These are phyloP conservation scores for Corylus americana DNA, from an alignment of 306 rosid species.

Conservation along the genomic window DNA sequence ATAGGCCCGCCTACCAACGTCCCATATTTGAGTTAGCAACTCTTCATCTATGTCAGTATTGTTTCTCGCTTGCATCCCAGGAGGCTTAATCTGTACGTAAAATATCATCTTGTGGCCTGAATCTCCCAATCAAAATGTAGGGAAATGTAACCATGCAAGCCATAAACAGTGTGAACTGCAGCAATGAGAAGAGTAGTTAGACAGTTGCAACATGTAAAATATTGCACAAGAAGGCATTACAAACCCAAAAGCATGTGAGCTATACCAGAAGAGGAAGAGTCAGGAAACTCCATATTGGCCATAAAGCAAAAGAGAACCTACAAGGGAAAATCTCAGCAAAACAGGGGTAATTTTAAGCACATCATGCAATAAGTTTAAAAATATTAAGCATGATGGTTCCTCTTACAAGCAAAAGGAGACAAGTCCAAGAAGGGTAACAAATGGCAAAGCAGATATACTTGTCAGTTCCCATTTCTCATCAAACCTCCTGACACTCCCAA, in stretches of 20 bases:
- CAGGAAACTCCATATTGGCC: conserved; percentile 97
- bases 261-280: conserved; percentile 95
- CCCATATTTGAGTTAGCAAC: conserved; percentile 46
- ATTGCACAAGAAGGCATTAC: conserved; percentile 3
- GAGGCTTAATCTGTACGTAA: conserved; percentile 81
- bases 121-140: conserved; percentile 65
- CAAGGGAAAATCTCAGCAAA: conserved; percentile 31
- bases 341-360: conserved; percentile 19
- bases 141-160: conserved; percentile 92
- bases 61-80: conserved; percentile 42
- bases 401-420: conserved; percentile 92
- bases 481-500: conserved; percentile 74
- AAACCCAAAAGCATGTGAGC: conserved; percentile 19
- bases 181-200: conserved; percentile 29
- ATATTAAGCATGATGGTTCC: conserved; percentile 4
- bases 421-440: conserved; percentile 70
- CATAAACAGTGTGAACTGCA: conserved; percentile 98
- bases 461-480: conserved; percentile 88
- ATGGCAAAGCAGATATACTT: conserved; percentile 75
- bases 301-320: conserved; percentile 86
- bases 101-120: conserved; percentile 62
- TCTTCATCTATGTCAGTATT: conserved; percentile 58
- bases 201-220: conserved; percentile 24
- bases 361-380: conserved; percentile 17
- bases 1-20: conserved; percentile 33